phyloP scores from a whole-genome alignment of 2,329 filamentous ascomycete species.

The Akanthomyces uredinophilus region DNA sequence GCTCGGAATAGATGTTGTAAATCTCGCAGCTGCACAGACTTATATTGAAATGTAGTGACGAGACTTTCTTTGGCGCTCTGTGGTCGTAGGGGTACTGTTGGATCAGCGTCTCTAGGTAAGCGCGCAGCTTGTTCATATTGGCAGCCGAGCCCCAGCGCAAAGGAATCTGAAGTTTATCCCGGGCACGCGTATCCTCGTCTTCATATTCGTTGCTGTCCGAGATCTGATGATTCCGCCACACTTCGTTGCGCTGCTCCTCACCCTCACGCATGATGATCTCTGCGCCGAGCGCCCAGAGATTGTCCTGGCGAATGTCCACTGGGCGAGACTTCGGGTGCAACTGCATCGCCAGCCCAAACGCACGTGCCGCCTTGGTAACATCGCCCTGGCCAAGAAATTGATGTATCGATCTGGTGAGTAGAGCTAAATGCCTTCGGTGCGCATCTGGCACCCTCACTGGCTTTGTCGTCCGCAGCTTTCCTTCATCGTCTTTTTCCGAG shows the following conservation, averaged over 20 bases:
- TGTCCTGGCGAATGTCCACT: constrained; percentile 64
- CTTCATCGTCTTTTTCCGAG: constrained; percentile 65
- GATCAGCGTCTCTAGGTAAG: constrained; percentile 74
- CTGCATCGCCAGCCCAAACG: constrained; percentile 69
- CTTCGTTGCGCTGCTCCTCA: constrained; percentile 27
- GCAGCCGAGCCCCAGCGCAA: constrained; percentile 39
- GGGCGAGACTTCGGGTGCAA: constrained; percentile 35
- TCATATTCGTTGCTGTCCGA: background rate
- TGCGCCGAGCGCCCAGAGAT: constrained; percentile 77
- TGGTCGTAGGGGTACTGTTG: constrained; percentile 69
- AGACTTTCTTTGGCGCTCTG: constrained; percentile 52
- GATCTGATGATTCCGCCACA: background rate
- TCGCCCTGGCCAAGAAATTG: constrained; percentile 66
- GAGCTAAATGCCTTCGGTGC: constrained; percentile 50
- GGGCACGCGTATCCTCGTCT: background rate
- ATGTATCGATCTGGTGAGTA: constrained; percentile 66
- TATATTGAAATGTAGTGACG: constrained; percentile 73
- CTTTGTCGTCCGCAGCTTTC: constrained; percentile 40
- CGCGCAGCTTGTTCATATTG: constrained; percentile 41
- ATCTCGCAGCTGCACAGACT: constrained; percentile 78
- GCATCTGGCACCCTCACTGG: constrained; percentile 6
- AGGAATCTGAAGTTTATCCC: background rate
- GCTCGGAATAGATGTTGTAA: constrained; percentile 64
- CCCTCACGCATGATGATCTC: constrained; percentile 70
- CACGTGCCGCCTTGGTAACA: constrained; percentile 64